A percentile compares a stretch with the other conserved stretches of the same genome.
phyloP scores from a whole-genome alignment of 2,329 filamentous ascomycete species.

The Paraphoma chrysanthemicola region DNA sequence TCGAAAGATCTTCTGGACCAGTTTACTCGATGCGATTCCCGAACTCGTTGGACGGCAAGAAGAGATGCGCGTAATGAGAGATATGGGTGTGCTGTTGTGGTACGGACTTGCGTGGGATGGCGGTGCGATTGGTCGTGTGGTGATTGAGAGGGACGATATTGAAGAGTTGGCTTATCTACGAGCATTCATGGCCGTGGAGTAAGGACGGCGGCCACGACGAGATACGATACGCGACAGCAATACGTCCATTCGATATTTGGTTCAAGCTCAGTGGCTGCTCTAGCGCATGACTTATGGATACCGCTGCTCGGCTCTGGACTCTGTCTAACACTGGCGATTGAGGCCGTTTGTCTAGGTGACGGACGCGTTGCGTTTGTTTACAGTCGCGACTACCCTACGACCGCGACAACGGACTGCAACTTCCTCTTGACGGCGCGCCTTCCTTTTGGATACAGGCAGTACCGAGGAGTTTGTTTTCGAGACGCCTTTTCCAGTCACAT shows the following conservation, averaged over 20 bases:
- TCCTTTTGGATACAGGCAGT: conserved; percentile 17
- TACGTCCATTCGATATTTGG: no score
- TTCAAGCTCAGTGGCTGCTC: no score
- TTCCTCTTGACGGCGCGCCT: conserved; percentile 19
- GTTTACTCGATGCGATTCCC: conserved; percentile 46
- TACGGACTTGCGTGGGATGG: conserved; percentile 69
- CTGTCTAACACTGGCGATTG: background rate
- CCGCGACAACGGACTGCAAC: conserved; percentile 1
- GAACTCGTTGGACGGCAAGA: conserved; percentile 43
- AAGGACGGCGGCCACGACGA: background rate
- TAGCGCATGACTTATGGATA: background rate
- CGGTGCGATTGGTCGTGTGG: conserved; percentile 64
- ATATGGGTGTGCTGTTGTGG: conserved; percentile 67
- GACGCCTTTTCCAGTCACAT: background rate
- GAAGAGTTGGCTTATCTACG: conserved; percentile 63
- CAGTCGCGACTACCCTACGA: conserved; percentile 8
- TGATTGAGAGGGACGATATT: conserved; percentile 59
- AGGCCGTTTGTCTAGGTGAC: background rate
- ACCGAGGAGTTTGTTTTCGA: background rate
- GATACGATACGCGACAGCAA: no score
- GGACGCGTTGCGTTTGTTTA: conserved; percentile 5
- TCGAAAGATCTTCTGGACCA: conserved; percentile 60
- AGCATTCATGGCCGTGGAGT: conserved; percentile 37
- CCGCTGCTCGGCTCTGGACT: background rate
- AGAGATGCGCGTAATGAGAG: conserved; percentile 54